Base-by-base conservation (phyloP, 768 basidiomycete genomes). In the Leccinum boreale region DNA sequence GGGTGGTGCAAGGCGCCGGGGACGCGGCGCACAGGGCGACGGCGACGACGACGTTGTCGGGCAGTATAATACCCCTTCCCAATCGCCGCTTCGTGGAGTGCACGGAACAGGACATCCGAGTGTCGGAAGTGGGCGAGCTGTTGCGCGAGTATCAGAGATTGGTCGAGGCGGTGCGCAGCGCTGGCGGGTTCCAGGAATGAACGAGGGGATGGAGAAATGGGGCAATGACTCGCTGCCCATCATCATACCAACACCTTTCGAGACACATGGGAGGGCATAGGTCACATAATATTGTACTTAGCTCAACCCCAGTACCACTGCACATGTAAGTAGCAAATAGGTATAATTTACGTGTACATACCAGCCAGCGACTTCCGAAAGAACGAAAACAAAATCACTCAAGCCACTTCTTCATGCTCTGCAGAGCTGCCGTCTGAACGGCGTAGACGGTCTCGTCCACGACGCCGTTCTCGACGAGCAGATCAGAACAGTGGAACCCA, bases 101-200 rank as follows among this genome's bases (percentile, higher is more conserved):
- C 61, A 75, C 81, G 0, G 81, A 84, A 49, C 89, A 87, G 53
- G 96, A 98, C 60, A 71, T 98, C 54, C 81, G 79, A 53, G 73
- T 98, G 24, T 84, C 86, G 0, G 96, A 99, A 63, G 85, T 98
- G 1, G 84, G 79, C 1, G 84, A 88, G 62, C 77, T 99, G 45
- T 74, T 98, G 68, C 74, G 77, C 31, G 95, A 97, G 62, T 98
- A 97, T 71, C 82, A 83, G 61, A 76, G 88, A 46, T 69, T 97
- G 52, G 94, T 85, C 9, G 88, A 90, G 45, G 85, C 79, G 17
- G 74, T 94, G 33, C 74, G 81, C 26, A 77, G 74, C 21, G 73
- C 80, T 52, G 85, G 84, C 19, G 89, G 67, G 6, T 70, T 72
- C 36, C 67, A 70, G 21, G 69, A 68, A 23, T 68, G 28, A 57